Conservation (phyloP, 2,329 filamentous ascomycete species). For the Rutstroemia sp. region DNA sequence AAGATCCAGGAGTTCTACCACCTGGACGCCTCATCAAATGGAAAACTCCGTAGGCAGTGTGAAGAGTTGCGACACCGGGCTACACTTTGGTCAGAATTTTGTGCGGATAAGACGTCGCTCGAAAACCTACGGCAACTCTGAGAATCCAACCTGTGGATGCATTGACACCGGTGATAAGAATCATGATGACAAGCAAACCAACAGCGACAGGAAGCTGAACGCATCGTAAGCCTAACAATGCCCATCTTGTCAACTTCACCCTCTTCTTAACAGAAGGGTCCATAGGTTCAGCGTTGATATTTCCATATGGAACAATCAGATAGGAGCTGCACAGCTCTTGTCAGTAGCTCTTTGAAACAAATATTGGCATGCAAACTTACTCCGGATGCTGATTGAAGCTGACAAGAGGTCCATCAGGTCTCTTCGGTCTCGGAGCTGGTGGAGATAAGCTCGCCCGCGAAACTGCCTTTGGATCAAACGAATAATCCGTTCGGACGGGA, state of each 20-base stretch:
- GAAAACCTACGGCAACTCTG: conserved; percentile 58
- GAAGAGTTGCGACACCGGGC: conserved; percentile 67
- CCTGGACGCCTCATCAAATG: conserved; percentile 67
- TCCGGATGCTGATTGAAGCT: conserved; percentile 84
- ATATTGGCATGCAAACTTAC: conserved; percentile 39
- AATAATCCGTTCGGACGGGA: conserved; percentile 38
- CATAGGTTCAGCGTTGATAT: conserved; percentile 57
- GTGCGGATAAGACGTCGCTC: background rate
- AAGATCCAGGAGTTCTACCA: conserved; percentile 67
- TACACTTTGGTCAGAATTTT: conserved; percentile 33
- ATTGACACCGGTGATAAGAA: conserved; percentile 66
- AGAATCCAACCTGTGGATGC: conserved; percentile 65
- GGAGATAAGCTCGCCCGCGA: conserved; percentile 65
- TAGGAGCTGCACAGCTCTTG: conserved; percentile 37
- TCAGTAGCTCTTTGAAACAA: background rate
- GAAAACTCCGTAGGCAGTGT: conserved; percentile 71
- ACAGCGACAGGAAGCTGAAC: conserved; percentile 61
- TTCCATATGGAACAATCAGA: conserved; percentile 54
- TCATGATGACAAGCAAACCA: conserved; percentile 66
- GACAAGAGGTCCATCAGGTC: conserved; percentile 68
- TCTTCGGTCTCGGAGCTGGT: conserved; percentile 52
- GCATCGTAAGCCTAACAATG: conserved; percentile 62
- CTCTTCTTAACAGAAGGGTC: conserved; percentile 59
- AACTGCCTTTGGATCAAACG: conserved; percentile 80
- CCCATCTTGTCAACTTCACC: conserved; percentile 60